Evolutionary conservation across 345 rosid genomes (phyloP), one percentile per base, ranked within the genome.

Genomic region (Rhizophora mangle): DNA sequence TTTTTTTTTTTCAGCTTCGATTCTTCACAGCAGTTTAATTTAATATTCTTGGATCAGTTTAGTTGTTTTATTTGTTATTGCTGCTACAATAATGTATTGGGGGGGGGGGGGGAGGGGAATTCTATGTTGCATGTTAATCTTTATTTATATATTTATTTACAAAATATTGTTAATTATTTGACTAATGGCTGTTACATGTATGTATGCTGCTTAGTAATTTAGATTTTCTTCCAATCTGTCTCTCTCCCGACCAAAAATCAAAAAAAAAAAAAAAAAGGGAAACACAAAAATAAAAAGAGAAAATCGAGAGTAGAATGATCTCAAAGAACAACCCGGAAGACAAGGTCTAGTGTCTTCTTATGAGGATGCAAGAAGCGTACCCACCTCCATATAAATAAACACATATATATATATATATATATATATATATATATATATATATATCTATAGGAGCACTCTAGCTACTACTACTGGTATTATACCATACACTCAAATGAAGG

Each of bases 331-430:
- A 69, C 0, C 80, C 88, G 43, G 78, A 74, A 80, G 83, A 85
- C 77, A 67, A 73, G 86, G 86, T 76, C 75, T 70, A 71, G 49
- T 80, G 86, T 82, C 81, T 43, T 72, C 71, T 27, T 5, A 65
- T 18, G 58, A 64, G 85, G 86, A 71, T 79, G 82, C 88, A 82
- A 63, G 62, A 39, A 63, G 54, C 76, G 31, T 61, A 39, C 69
- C 58, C 24, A 24, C 24, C 24, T 24, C 24, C 24, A 24, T 24
- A 24, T 24, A 24, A 24, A 24, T 1, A 24, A 24, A 24, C 24
- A 24, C 1, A 24, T 24, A 24, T 69, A 51, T 68, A 32, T 1
- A 68, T 26, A 49, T 19, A 2, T 52, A 24, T 24, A 24, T 24
- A 24, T 69, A 51, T 68, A 32, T 1, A 68, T 26, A 49, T 19